A percentile compares a stretch with the other conserved stretches of the same genome.
Conservation (phyloP, 495 filamentous ascomycete species). For the Lentithecium fluviatile region DNA sequence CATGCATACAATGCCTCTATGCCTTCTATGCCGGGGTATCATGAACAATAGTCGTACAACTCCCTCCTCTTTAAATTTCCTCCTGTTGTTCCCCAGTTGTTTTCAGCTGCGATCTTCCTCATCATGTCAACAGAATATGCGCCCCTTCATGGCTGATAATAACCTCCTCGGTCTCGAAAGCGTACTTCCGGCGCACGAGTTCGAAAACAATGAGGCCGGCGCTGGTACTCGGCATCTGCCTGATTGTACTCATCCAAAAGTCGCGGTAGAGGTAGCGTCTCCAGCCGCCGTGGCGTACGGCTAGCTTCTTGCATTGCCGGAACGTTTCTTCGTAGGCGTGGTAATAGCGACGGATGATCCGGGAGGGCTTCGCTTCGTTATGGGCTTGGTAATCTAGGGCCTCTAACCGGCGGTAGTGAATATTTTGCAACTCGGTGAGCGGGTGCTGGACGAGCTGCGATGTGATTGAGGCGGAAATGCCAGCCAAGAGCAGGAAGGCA, state of each 20-base stretch:
- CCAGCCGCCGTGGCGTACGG: conserved; percentile 62
- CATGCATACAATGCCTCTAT: neutral
- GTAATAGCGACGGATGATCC: conserved; percentile 67
- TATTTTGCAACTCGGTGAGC: conserved; percentile 66
- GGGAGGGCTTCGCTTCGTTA: conserved; percentile 36
- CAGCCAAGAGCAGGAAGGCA: conserved; percentile 73
- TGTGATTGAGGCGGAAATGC: conserved; percentile 68
- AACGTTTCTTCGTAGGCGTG: conserved; percentile 75
- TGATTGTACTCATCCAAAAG: conserved; percentile 70
- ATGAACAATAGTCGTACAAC: neutral
- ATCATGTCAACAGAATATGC: conserved; percentile 61
- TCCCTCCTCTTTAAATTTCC: no score
- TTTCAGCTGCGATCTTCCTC: neutral
- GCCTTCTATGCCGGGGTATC: neutral
- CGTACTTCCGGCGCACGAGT: conserved; percentile 77
- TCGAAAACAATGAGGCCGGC: conserved; percentile 90
- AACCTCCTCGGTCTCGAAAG: conserved; percentile 62
- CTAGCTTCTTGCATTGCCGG: conserved; percentile 64
- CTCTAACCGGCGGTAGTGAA: conserved; percentile 78
- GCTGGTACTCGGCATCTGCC: conserved; percentile 84
- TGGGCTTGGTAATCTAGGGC: conserved; percentile 68
- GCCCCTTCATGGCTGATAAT: conserved; percentile 67
- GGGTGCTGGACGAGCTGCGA: conserved; percentile 83
- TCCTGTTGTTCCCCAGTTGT: neutral
- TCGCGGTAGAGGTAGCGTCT: conserved; percentile 71